Percentiles rank a stretch among this genome's conserved stretches.
Conservation (phyloP, 2,329 filamentous ascomycete genomes). For the Phaeosphaeriaceae sp. region DNA sequence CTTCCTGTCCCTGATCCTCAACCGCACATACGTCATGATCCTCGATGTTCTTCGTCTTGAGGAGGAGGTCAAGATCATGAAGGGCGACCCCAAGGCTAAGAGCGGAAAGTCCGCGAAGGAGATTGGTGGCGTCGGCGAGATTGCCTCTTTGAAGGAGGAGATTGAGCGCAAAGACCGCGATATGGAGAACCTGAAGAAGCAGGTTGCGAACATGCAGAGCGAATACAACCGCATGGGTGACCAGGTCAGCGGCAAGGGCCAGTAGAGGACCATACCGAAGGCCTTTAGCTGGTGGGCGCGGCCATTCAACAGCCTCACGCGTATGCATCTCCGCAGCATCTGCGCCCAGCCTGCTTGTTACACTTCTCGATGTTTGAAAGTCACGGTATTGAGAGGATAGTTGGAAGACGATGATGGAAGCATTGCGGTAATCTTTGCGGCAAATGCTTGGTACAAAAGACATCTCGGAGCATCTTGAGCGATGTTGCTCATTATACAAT, state of each 20-base stretch:
- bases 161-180: constrained; percentile 79
- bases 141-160: constrained; percentile 71
- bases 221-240: constrained; percentile 90
- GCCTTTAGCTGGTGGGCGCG: background rate
- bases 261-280: constrained; percentile 33
- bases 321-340: background rate
- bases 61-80: constrained; percentile 85
- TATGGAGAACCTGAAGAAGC: constrained; percentile 89
- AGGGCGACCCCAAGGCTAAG: constrained; percentile 67
- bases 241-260: constrained; percentile 66
- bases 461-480: background rate
- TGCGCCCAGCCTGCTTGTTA: background rate
- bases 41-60: constrained; percentile 90
- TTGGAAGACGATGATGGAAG: background rate
- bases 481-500: constrained; percentile 14
- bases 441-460: background rate
- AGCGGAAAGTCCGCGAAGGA: constrained; percentile 75
- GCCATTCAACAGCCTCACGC: background rate
- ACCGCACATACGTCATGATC: constrained; percentile 98
- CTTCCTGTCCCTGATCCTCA: constrained; percentile 97
- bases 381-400: background rate
- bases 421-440: background rate
- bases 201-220: constrained; percentile 79
- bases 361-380: background rate
- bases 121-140: constrained; percentile 77